These are phyloP conservation scores for Shiraia bambusicola DNA, from an alignment of 2,329 filamentous ascomycete genomes.

Conservation along the genomic window DNA sequence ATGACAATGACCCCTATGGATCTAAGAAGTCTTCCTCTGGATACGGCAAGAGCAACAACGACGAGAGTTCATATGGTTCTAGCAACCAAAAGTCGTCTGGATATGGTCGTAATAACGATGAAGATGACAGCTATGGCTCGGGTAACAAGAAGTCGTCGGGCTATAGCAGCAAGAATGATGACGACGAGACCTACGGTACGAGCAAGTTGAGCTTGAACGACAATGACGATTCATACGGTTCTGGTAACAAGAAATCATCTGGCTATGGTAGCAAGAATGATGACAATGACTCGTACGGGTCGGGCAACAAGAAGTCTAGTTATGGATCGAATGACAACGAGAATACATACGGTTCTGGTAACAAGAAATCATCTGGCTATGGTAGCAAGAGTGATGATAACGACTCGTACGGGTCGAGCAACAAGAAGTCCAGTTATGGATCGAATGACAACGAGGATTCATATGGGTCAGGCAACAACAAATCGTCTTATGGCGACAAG, in stretches of 20 bases:
- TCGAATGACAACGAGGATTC: slow-evolving; percentile 3
- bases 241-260: slow-evolving; percentile 1
- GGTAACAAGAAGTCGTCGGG: no score
- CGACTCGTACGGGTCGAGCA: slow-evolving; percentile 1
- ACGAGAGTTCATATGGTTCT: no score
- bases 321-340: slow-evolving; percentile 6
- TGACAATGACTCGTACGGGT: slow-evolving; percentile 1
- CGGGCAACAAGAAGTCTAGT: slow-evolving; percentile 1
- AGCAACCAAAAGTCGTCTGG: background rate
- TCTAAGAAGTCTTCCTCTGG: slow-evolving; percentile 3
- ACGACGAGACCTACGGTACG: no score
- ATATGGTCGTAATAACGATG: background rate
- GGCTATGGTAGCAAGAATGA: slow-evolving; percentile 1
- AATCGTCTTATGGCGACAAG: background rate
- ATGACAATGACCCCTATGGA: slow-evolving; percentile 2
- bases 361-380: slow-evolving; percentile 1
- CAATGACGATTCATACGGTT: slow-evolving; percentile 1
- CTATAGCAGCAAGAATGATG: no score
- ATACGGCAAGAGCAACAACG: no score
- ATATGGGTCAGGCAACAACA: slow-evolving; percentile 1
- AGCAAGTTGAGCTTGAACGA: background rate
- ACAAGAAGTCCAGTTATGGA: slow-evolving; percentile 2
- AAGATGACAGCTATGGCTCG: no score
- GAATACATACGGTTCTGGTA: background rate
- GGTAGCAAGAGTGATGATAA: slow-evolving; percentile 1